Percentiles rank a stretch among this genome's conserved stretches.
These are phyloP conservation scores for Posidonia australis DNA, from an alignment of 106 monocot genomes.

Conservation along the genomic window DNA sequence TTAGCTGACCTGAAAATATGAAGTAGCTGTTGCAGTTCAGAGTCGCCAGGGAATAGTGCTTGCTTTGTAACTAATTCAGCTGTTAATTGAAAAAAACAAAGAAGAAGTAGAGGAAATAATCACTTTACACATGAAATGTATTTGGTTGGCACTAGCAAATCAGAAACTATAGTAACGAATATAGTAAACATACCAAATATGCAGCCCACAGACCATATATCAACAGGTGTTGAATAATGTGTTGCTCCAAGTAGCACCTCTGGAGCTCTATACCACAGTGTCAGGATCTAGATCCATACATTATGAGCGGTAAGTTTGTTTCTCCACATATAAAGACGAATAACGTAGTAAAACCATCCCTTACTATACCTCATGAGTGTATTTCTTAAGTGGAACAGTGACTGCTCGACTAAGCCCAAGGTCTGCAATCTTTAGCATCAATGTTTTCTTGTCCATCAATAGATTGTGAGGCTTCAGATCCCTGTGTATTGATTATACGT, in stretches of 20 bases:
- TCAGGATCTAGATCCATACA: conserved; percentile 43
- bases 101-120: no score
- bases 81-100: conserved; percentile 3
- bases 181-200: conserved; percentile 41
- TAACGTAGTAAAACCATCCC: neutral
- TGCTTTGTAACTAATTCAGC: conserved; percentile 82
- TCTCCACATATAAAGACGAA: neutral
- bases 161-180: no score
- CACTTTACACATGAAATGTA: no score
- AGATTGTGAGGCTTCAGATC: conserved; percentile 98
- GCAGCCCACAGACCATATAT: conserved; percentile 81
- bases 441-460: conserved; percentile 75
- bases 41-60: conserved; percentile 85
- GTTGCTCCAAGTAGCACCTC: conserved; percentile 65
- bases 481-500: conserved; percentile 13
- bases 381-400: conserved; percentile 86
- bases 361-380: conserved; percentile 76
- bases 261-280: conserved; percentile 79
- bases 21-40: conserved; percentile 90
- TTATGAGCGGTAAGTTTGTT: neutral
- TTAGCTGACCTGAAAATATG: conserved; percentile 96
- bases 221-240: conserved; percentile 63
- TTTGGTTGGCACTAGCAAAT: no score
- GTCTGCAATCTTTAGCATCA: conserved; percentile 94
- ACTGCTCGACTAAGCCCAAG: conserved; percentile 83